A percentile compares a stretch with the other conserved stretches of the same genome.
Evolutionary conservation across 2,329 filamentous ascomycete species (phyloP).

Genomic region (Apiospora rasikravindrae): DNA sequence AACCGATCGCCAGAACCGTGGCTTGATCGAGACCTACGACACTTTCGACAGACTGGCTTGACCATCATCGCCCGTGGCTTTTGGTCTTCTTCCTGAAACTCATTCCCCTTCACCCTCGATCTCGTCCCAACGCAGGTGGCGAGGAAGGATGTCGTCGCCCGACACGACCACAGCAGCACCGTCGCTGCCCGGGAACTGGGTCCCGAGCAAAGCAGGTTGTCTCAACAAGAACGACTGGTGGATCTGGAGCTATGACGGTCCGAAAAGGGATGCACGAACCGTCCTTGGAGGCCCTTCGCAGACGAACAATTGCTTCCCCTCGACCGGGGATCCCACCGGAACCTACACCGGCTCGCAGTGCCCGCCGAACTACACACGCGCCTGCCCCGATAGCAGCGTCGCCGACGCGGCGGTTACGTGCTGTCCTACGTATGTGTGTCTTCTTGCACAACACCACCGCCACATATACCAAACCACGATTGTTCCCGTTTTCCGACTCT

Average conservation of each 20-base stretch:
- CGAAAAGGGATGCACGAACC: constrained; percentile 26
- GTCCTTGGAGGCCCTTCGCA: constrained; percentile 34
- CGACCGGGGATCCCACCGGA: constrained; percentile 26
- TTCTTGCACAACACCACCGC: not conserved
- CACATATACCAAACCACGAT: not conserved
- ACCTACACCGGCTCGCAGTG: constrained; percentile 30
- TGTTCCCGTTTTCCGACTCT: not conserved
- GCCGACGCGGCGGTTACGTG: constrained; percentile 29
- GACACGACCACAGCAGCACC: constrained; percentile 15
- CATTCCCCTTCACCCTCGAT: not conserved
- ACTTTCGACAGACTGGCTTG: not conserved
- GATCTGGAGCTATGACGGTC: constrained; percentile 29
- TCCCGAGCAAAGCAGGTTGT: not conserved
- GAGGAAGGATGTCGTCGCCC: constrained; percentile 1
- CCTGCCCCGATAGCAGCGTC: constrained; percentile 23
- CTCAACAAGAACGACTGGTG: constrained; percentile 27
- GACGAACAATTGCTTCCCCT: constrained; percentile 30
- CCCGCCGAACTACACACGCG: constrained; percentile 31
- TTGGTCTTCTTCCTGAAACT: not conserved
- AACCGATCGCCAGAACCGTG: too few relatives aligned
- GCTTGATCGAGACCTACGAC: not conserved
- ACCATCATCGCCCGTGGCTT: not conserved
- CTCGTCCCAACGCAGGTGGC: not conserved
- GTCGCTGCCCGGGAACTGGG: not conserved
- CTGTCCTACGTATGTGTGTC: constrained; percentile 30